Evolutionary conservation across 768 basidiomycete species (phyloP), one percentile per base, ranked within the genome.

Genomic region (Nidula microcarpa): DNA sequence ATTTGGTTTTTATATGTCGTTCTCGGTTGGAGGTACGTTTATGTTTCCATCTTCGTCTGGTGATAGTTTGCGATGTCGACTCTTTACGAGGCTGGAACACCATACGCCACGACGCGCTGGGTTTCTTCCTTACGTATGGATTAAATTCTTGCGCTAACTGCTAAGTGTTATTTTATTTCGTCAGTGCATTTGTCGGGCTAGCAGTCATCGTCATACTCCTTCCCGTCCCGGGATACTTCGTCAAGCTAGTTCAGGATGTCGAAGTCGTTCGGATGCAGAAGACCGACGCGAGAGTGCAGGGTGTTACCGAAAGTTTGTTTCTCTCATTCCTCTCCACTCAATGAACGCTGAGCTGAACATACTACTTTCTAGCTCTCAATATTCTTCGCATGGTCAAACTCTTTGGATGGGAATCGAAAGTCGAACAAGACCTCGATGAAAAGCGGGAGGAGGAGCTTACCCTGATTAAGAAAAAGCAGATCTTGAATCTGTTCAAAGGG

Each of bases 371-470:
- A 82, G 82, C 72, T 9, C 71, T 84, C 61, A 75, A 73, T 54
- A 75, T 81, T 30, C 59, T 86, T 11, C 76, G 85, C 14, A 86
- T 87, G 81, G 72, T 87, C 62, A 89, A 89, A 65, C 68, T 89
- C 41, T 88, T 90, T 58, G 87, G 76, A 6, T 80, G 87, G 78
- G 77, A 85, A 74, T 74, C 77, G 53, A 75, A 79, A 46, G 77
- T 86, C 61, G 70, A 77, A 18, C 63, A 74, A 10, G 73, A 74
- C 48, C 71, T 92, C 45, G 67, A 74, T 17, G 74, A 75, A 33
- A 81, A 81, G 58, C 77, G 89, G 54, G 78, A 85, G 43, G 76
- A 77, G 3, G 89, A 91, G 64, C 66, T 91, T 13, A 53, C 59
- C 3, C 77, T 74, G 65, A 69, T 85, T 41, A 78, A 75, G 72